phyloP scores from a whole-genome alignment of 306 rosid species.

The Citrullus amarus region DNA sequence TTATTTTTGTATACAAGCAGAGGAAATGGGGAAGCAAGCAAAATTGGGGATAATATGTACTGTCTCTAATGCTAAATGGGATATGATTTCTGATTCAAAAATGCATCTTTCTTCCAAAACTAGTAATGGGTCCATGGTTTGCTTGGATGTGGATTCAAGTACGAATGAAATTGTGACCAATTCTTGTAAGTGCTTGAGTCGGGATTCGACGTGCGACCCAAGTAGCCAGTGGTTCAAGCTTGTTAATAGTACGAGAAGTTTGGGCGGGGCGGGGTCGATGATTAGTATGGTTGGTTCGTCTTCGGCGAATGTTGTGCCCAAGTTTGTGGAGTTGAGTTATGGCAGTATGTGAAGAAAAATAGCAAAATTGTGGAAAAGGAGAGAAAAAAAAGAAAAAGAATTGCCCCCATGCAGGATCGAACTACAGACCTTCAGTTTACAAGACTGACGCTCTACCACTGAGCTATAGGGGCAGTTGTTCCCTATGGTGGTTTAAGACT shows the following conservation, averaged over 20 bases:
- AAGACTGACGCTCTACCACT: slow-evolving; percentile 9
- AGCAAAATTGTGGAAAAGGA: not conserved
- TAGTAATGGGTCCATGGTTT: slow-evolving; percentile 29
- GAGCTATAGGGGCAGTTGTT: slow-evolving; percentile 1
- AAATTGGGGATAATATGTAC: slow-evolving; percentile 35
- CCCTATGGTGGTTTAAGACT: no score
- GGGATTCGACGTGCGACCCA: slow-evolving; percentile 50
- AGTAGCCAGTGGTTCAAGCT: slow-evolving; percentile 80
- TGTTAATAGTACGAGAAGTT: slow-evolving; percentile 38
- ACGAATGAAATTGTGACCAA: slow-evolving; percentile 44
- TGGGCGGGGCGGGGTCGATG: slow-evolving; percentile 7
- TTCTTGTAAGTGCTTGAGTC: slow-evolving; percentile 56
- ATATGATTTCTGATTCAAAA: slow-evolving; percentile 55
- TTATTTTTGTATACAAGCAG: slow-evolving; percentile 51
- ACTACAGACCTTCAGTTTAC: slow-evolving; percentile 10
- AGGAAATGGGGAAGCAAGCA: slow-evolving; percentile 32
- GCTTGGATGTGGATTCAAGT: slow-evolving; percentile 51
- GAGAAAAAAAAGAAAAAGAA: accelerated
- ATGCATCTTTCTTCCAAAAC: slow-evolving; percentile 51
- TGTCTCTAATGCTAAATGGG: slow-evolving; percentile 44
- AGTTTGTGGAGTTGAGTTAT: not conserved
- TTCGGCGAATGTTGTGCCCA: not conserved
- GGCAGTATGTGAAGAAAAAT: not conserved
- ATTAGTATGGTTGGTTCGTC: slow-evolving; percentile 8
- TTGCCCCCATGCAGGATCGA: slow-evolving; percentile 9